phyloP scores from a whole-genome alignment of 2,329 filamentous ascomycete genomes.

The Lasiodiplodia theobromae region DNA sequence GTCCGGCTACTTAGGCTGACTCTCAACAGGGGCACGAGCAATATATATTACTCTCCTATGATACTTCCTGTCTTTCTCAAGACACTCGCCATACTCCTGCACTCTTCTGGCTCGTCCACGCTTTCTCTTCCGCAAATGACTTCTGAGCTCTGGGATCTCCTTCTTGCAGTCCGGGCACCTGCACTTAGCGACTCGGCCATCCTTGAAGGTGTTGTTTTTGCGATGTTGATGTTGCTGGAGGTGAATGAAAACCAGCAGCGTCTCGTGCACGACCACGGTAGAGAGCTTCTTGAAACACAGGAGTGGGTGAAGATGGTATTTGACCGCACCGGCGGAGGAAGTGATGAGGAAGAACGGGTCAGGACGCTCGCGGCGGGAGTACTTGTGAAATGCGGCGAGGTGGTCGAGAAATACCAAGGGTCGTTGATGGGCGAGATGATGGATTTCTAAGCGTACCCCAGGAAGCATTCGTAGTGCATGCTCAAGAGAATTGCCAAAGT shows the following conservation, averaged over 20 bases:
- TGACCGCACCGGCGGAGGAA: constrained; percentile 55
- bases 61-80: constrained; percentile 83
- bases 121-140: constrained; percentile 81
- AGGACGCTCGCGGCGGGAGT: constrained; percentile 81
- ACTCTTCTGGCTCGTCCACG: constrained; percentile 82
- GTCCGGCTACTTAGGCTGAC: neutral
- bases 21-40: constrained; percentile 36
- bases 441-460: constrained; percentile 34
- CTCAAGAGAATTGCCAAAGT: neutral
- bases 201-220: constrained; percentile 77
- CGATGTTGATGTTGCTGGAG: constrained; percentile 80
- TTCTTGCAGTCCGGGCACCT: constrained; percentile 69
- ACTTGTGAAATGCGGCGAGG: constrained; percentile 78
- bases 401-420: constrained; percentile 81
- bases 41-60: constrained; percentile 73
- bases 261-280: constrained; percentile 76
- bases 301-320: constrained; percentile 86
- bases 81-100: constrained; percentile 81
- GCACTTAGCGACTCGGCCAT: constrained; percentile 66
- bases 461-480: neutral
- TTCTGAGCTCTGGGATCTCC: constrained; percentile 80
- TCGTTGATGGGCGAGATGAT: constrained; percentile 74
- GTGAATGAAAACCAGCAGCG: constrained; percentile 77
- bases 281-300: constrained; percentile 82
- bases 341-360: constrained; percentile 72